Evolutionary conservation across 345 rosid genomes (phyloP).

Genomic region (Zanthoxylum bungeanum): DNA sequence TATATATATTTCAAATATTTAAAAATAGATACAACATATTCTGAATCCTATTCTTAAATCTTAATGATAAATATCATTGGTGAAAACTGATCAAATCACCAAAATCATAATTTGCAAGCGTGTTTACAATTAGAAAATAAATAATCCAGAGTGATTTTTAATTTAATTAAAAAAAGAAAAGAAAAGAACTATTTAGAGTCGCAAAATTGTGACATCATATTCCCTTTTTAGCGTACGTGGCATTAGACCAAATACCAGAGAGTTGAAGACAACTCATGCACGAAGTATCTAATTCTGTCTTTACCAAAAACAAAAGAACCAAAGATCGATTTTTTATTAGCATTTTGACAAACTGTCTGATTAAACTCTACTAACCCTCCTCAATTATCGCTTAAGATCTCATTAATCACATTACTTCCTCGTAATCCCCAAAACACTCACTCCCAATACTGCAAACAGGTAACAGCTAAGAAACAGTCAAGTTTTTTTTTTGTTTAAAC

Average conservation of each 20-base stretch:
- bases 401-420: conserved; percentile 5
- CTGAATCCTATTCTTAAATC: too few species aligned
- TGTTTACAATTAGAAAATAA: background rate
- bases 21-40: too few species aligned
- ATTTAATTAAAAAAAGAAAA: background rate
- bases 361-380: background rate
- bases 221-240: background rate
- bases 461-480: background rate
- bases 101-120: background rate
- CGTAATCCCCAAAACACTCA: background rate
- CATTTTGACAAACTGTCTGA: too few species aligned
- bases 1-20: too few species aligned
- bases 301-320: background rate
- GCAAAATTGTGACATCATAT: background rate
- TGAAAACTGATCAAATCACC: background rate
- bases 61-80: too few species aligned
- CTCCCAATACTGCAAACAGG: background rate
- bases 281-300: background rate
- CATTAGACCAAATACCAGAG: background rate
- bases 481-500: background rate
- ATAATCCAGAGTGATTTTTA: background rate
- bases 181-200: too few species aligned
- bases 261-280: background rate
- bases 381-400: background rate
- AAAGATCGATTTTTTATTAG: background rate